Evolutionary conservation across 768 basidiomycete species (phyloP).

Genomic region (Hygrocybe punicea): DNA sequence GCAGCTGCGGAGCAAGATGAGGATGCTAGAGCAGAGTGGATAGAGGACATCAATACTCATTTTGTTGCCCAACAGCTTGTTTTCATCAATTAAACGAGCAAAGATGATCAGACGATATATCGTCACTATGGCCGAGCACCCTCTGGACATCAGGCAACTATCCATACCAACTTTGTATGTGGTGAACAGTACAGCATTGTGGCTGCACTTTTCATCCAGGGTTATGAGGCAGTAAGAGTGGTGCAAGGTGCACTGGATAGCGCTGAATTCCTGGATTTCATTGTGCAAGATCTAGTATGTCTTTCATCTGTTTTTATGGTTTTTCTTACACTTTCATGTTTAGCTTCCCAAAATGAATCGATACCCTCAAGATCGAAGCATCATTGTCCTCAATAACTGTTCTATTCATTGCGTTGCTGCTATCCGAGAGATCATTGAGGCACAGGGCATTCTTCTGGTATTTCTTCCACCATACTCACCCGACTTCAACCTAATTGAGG

Average conservation of each 20-base stretch:
- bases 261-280: constrained; percentile 14
- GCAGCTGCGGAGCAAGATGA: neutral
- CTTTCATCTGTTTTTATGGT: neutral
- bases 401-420: neutral
- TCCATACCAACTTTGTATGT: neutral
- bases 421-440: neutral
- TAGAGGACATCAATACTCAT: neutral
- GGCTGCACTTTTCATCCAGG: neutral
- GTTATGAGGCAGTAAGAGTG: constrained; percentile 8
- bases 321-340: neutral
- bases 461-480: neutral
- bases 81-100: neutral
- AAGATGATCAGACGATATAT: neutral
- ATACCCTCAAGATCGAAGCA: no score
- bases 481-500: neutral
- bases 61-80: neutral
- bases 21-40: neutral
- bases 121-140: neutral
- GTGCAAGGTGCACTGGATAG: constrained; percentile 6
- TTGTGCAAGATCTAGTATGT: constrained; percentile 10
- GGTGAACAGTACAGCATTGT: no score
- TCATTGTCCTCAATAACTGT: neutral
- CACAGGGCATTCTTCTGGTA: neutral
- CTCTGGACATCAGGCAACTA: neutral
- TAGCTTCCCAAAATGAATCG: constrained; percentile 5